Evolutionary conservation across 78 protist genomes (phyloP).

Genomic region (Cavenderia fasciculata): DNA sequence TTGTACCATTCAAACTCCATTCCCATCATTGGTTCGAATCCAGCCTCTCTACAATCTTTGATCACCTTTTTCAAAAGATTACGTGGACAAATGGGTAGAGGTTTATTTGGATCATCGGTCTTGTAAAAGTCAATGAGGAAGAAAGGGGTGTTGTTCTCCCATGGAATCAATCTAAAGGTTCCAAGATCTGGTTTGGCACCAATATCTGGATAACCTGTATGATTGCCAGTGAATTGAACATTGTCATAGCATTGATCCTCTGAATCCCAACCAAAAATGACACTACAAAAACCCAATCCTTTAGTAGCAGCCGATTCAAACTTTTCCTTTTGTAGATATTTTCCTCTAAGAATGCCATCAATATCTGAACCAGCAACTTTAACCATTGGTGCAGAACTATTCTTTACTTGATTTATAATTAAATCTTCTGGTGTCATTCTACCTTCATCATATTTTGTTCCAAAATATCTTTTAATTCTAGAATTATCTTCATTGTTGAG

Average conservation of each 20-base stretch:
- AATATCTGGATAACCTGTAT: conserved; percentile 75
- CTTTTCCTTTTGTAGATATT: conserved; percentile 69
- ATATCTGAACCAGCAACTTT: conserved; percentile 77
- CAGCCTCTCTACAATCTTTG: conserved; percentile 5
- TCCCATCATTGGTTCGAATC: conserved; percentile 58
- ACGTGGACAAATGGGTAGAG: conserved; percentile 76
- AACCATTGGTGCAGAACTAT: conserved; percentile 9
- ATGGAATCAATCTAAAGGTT: conserved; percentile 56
- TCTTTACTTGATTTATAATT: conserved; percentile 36
- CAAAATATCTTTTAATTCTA: too few relatives aligned
- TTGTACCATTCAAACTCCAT: conserved; percentile 82
- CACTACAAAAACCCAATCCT: conserved; percentile 81
- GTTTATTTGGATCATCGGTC: not conserved
- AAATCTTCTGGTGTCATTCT: conserved; percentile 26
- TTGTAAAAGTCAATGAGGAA: conserved; percentile 63
- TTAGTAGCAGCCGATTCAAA: conserved; percentile 38
- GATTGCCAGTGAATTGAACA: conserved; percentile 47
- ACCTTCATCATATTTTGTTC: too few relatives aligned
- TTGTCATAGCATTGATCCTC: conserved; percentile 57
- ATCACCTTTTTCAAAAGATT: conserved; percentile 61
- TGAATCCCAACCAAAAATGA: conserved; percentile 79
- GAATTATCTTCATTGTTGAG: too few relatives aligned
- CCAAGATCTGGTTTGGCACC: conserved; percentile 25
- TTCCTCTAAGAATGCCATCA: conserved; percentile 77
- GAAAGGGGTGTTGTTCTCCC: conserved; percentile 77